Evolutionary conservation across 2,329 filamentous ascomycete species (phyloP).

Genomic region (Colletotrichum agaves): DNA sequence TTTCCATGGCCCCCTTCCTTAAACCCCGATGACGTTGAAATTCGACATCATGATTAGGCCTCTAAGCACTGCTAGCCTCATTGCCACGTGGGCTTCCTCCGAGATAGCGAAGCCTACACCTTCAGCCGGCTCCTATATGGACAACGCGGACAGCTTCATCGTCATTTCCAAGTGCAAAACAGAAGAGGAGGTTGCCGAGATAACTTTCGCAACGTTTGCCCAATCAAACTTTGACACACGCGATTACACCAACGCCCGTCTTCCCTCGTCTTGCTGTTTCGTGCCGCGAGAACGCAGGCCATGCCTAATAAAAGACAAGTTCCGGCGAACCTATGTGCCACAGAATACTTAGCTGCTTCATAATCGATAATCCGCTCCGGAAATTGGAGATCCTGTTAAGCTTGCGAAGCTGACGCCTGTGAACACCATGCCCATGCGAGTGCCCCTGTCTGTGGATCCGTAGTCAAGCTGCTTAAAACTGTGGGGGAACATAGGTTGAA

Average conservation of each 20-base stretch:
- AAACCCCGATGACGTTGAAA: too few species aligned
- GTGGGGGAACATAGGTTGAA: slow-evolving; percentile 49
- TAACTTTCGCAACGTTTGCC: too few species aligned
- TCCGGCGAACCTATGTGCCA: slow-evolving; percentile 40
- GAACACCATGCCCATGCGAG: slow-evolving; percentile 56
- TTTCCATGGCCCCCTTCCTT: too few species aligned
- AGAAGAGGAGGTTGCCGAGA: too few species aligned
- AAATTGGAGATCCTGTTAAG: slow-evolving; percentile 53
- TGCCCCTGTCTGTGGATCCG: slow-evolving; percentile 55
- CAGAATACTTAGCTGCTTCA: slow-evolving; percentile 39
- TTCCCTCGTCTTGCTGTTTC: slow-evolving; percentile 32
- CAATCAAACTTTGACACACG: slow-evolving; percentile 21
- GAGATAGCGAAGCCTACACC: too few species aligned
- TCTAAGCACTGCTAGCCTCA: too few species aligned
- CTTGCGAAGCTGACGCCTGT: slow-evolving; percentile 54
- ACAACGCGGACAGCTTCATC: too few species aligned
- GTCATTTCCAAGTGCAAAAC: too few species aligned
- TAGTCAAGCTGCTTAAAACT: slow-evolving; percentile 52
- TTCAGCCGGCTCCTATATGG: too few species aligned
- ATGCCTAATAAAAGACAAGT: slow-evolving; percentile 35
- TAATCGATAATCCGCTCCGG: slow-evolving; percentile 45
- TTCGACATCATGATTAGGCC: too few species aligned
- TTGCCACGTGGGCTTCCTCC: too few species aligned
- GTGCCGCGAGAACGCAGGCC: slow-evolving; percentile 32
- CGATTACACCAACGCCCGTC: slow-evolving; percentile 13